Percentiles rank a stretch among this genome's conserved stretches.
Conservation (phyloP, 2,329 filamentous ascomycete genomes). For the Mycosphaerella sp. region DNA sequence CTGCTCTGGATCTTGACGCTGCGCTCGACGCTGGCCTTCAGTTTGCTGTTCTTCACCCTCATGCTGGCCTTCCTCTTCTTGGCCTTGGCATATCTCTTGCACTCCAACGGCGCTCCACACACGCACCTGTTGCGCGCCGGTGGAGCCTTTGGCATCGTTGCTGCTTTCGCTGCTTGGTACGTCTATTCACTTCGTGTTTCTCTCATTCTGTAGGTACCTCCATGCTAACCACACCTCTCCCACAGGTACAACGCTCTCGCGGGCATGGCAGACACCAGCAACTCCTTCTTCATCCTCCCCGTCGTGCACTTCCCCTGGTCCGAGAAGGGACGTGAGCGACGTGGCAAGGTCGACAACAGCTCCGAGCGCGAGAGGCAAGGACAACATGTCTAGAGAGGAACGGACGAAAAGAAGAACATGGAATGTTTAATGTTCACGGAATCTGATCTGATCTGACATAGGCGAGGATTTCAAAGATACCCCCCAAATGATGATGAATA, state of each 20-base stretch:
- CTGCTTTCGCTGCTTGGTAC: conserved; percentile 48
- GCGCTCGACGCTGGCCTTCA: conserved; percentile 53
- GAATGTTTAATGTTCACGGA: too few species aligned
- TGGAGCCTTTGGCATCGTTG: conserved; percentile 48
- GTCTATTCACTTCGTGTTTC: neutral
- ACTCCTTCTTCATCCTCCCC: conserved; percentile 84
- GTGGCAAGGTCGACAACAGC: conserved; percentile 43
- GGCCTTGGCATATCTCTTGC: conserved; percentile 47
- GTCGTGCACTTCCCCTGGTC: conserved; percentile 96
- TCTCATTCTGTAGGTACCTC: neutral
- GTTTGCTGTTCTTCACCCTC: conserved; percentile 53
- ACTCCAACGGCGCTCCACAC: conserved; percentile 38
- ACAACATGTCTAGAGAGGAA: conserved; percentile 17
- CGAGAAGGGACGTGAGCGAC: conserved; percentile 60
- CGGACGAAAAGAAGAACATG: too few species aligned
- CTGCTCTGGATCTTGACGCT: conserved; percentile 50
- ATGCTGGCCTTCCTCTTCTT: conserved; percentile 55
- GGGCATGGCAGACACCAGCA: conserved; percentile 49
- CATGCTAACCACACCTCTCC: neutral
- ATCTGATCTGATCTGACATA: too few species aligned
- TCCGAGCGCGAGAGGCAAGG: neutral
- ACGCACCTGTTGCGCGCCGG: conserved; percentile 45
- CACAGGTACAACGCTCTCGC: conserved; percentile 46
- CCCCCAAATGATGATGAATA: too few species aligned
- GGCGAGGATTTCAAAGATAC: too few species aligned